A percentile compares a stretch with the other conserved stretches of the same genome.
These are phyloP conservation scores for Albatrellus ellisii DNA, from an alignment of 768 basidiomycete genomes.

Conservation along the genomic window DNA sequence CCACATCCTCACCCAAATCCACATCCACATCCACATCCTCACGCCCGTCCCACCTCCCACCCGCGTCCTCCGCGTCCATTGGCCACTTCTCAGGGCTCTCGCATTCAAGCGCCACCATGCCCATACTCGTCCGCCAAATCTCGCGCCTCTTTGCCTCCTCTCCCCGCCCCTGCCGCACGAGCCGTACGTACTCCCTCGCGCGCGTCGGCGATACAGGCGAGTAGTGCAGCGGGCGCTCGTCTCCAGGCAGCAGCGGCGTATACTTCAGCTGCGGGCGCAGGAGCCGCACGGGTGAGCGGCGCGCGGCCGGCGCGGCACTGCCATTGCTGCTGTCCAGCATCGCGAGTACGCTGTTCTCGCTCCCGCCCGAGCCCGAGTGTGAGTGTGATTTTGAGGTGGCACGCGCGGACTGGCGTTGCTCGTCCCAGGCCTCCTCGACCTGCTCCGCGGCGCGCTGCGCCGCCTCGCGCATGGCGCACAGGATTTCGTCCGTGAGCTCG, in stretches of 20 bases:
- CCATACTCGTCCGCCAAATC: background rate
- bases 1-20: background rate
- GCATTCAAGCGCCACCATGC: background rate
- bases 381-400: no score
- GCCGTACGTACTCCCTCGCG: conserved; percentile 10
- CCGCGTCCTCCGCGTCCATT: background rate
- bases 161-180: conserved; percentile 7
- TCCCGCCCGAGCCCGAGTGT: background rate
- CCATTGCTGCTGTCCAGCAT: background rate
- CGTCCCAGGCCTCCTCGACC: conserved; percentile 5
- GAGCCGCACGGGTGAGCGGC: background rate
- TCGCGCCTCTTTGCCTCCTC: conserved; percentile 9
- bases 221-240: conserved; percentile 7
- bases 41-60: background rate
- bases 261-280: background rate
- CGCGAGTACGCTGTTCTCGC: background rate
- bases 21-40: background rate
- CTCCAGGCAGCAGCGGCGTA: conserved; percentile 1
- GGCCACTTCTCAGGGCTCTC: background rate
- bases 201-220: conserved; percentile 17
- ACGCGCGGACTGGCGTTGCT: background rate
- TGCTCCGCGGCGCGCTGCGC: conserved; percentile 17
- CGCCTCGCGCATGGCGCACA: conserved; percentile 25
- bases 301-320: background rate
- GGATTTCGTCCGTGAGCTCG: conserved; percentile 24